phyloP scores from a whole-genome alignment of 208 protist genomes.

The Crithidia brevicula region DNA sequence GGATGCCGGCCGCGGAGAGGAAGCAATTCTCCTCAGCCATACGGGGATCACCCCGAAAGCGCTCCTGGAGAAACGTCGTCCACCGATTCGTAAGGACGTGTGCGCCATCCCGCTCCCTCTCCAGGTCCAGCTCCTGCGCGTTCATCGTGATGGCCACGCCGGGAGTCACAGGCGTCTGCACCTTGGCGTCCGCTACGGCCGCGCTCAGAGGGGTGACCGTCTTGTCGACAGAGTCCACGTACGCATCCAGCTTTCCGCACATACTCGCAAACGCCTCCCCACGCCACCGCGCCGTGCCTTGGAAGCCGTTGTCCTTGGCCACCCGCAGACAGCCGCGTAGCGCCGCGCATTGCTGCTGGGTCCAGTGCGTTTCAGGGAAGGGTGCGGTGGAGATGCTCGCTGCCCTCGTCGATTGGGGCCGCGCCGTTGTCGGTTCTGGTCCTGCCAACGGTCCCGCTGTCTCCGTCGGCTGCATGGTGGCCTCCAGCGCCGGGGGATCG shows the following conservation, averaged over 20 bases:
- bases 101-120: constrained; percentile 5
- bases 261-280: constrained; percentile 30
- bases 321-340: constrained; percentile 20
- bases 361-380: constrained; percentile 16
- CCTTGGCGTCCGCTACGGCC: not conserved
- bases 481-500: not conserved
- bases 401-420: not conserved
- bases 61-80: constrained; percentile 7
- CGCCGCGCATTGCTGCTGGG: not conserved
- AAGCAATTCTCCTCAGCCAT: constrained; percentile 34
- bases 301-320: constrained; percentile 36
- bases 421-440: not conserved
- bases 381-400: not conserved
- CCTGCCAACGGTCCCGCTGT: not conserved
- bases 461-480: not conserved
- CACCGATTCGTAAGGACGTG: constrained; percentile 24
- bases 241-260: constrained; percentile 10
- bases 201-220: not conserved
- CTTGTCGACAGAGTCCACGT: constrained; percentile 1
- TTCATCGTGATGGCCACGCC: not conserved
- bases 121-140: not conserved
- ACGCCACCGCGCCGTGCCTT: constrained; percentile 43
- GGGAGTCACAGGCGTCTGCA: not conserved
- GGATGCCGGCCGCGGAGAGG: constrained; percentile 36
- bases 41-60: constrained; percentile 6